A percentile compares a stretch with the other conserved stretches of the same genome.
Conservation (phyloP, 495 filamentous ascomycete genomes). For the Lophiostoma macrostomum region DNA sequence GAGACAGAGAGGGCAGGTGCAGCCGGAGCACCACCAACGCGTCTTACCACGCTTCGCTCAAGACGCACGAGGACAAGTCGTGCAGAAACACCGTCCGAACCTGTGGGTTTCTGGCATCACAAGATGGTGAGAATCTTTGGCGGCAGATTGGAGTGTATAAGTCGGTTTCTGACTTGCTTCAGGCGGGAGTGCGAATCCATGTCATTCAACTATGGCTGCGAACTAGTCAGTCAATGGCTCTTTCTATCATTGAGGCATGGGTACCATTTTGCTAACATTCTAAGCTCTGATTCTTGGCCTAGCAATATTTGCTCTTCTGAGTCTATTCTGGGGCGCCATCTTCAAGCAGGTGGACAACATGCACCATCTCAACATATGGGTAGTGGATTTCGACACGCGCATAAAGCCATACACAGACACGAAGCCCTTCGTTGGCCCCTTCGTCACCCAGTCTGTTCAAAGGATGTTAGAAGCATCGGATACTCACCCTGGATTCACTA, state of each 20-base stretch:
- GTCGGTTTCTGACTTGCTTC: background rate
- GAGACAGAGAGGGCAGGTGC: conserved; percentile 12
- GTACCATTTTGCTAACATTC: no score
- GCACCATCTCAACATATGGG: conserved; percentile 51
- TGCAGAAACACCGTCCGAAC: background rate
- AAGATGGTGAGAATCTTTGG: conserved; percentile 35
- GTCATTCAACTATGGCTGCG: conserved; percentile 45
- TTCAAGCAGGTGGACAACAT: conserved; percentile 51
- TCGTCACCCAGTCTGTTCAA: conserved; percentile 45
- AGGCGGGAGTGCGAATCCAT: conserved; percentile 44
- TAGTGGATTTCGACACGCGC: conserved; percentile 65
- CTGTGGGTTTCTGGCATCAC: conserved; percentile 53
- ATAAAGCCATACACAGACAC: conserved; percentile 50
- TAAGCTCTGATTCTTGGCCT: conserved; percentile 53
- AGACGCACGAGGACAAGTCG: conserved; percentile 22
- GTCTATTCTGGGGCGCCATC: conserved; percentile 61
- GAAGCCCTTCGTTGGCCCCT: conserved; percentile 56
- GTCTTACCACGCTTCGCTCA: conserved; percentile 13
- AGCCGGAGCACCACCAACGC: background rate
- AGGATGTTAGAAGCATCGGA: conserved; percentile 10
- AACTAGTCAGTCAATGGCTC: conserved; percentile 39
- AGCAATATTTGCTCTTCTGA: conserved; percentile 55
- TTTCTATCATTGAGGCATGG: background rate
- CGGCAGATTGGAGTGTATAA: background rate
- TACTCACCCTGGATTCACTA: conserved; percentile 50